Base-by-base conservation (phyloP, 2,329 filamentous ascomycete species). In the Elsinoe arachidis region DNA sequence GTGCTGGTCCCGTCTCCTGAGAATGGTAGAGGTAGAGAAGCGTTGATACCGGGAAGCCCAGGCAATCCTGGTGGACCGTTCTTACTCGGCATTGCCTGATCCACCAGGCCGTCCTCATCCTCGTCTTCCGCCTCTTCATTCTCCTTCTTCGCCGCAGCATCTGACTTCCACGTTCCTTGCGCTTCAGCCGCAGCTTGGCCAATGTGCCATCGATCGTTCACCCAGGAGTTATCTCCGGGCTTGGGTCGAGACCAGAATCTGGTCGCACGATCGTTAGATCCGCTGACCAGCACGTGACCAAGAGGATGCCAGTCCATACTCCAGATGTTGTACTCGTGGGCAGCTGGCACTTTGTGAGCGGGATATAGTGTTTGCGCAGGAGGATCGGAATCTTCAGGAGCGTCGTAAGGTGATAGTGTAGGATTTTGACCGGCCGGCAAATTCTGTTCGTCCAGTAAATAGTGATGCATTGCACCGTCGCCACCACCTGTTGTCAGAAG, bases 281-380 rank as follows among this genome's bases (percentile, higher is more conserved):
- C 93, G 1, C 92, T 95, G 0, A 91, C 91, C 6, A 99, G 81
- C 61, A 99, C 92, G 68, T 99, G 93, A 26, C 93, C 93, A 0
- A 97, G 79, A 0, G 93, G 93, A 69, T 99, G 93, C 91, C 93
- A 99, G 74, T 96, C 91, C 52, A 99, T 80, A 15, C 91, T 95
- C 93, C 93, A 99, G 62, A 99, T 93, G 15, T 90, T 90, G 69
- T 91, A 95, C 64, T 95, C 88, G 70, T 99, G 93, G 0, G 93
- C 93, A 67, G 86, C 92, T 6, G 87, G 83, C 33, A 96, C 75
- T 66, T 84, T 87, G 75, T 97, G 92, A 2, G 90, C 90, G 1
- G 93, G 93, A 69, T 89, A 89, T 60, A 99, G 88, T n/a, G 90
- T 87, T 71, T 96, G 92, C 0, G 90, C 84, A 0, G 90, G 85